phyloP scores from a whole-genome alignment of 73 alveolate genomes.

The Paramecium primaurelia region DNA sequence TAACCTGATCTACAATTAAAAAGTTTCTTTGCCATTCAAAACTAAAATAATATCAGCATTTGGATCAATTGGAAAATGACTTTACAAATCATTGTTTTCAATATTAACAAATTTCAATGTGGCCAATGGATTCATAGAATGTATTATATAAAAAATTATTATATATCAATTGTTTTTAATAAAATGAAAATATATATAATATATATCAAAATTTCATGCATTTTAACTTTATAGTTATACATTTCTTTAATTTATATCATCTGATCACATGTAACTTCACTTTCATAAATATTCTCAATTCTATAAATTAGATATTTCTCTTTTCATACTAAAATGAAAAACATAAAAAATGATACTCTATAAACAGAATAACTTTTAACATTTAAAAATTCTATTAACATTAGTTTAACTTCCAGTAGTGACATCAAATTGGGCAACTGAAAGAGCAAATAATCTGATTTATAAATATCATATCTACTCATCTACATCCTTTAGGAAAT shows the following conservation, averaged over 20 bases:
- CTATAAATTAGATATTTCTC: constrained; percentile 96
- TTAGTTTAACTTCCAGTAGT: constrained; percentile 73
- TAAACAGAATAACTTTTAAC: constrained; percentile 46
- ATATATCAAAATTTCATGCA: constrained; percentile 70
- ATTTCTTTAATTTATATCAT: constrained; percentile 89
- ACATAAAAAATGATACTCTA: neutral
- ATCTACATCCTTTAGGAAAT: constrained; percentile 97
- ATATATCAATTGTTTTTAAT: too few species aligned
- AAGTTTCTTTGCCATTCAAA: constrained; percentile 22
- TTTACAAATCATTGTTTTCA: neutral
- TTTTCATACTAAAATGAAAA: constrained; percentile 21
- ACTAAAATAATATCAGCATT: neutral
- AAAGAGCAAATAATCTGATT: constrained; percentile 77
- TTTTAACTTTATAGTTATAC: constrained; percentile 92
- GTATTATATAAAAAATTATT: neutral
- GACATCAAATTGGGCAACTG: constrained; percentile 83
- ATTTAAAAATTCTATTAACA: constrained; percentile 21
- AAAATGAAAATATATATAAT: neutral
- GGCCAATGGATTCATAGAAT: neutral
- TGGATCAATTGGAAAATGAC: neutral
- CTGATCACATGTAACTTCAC: constrained; percentile 92
- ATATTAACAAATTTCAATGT: neutral
- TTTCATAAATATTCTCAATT: constrained; percentile 78
- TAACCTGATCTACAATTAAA: neutral
- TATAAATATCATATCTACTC: constrained; percentile 97